Percentiles rank a stretch among this genome's conserved stretches.
Evolutionary conservation across 2,329 filamentous ascomycete species (phyloP).

Genomic region (Stachybotrys chlorohalonatus): DNA sequence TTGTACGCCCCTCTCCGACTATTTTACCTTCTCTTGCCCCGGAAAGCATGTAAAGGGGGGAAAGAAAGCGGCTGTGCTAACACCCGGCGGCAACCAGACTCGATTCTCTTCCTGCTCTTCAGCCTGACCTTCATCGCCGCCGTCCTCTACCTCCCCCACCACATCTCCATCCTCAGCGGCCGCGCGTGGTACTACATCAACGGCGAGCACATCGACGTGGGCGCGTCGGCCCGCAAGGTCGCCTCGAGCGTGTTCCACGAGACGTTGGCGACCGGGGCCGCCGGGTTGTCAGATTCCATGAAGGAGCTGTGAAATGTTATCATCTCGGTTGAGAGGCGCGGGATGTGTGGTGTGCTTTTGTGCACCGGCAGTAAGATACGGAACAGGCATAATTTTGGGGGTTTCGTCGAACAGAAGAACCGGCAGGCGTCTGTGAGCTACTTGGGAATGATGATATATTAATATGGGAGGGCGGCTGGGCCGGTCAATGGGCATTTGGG

Average conservation of each 20-base stretch:
- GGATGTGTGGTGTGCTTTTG: too few species aligned
- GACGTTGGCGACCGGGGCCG: constrained; percentile 13
- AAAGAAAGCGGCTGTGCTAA: neutral
- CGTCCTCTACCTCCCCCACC: constrained; percentile 87
- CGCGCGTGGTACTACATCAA: constrained; percentile 93
- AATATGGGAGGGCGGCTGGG: neutral
- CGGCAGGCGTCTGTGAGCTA: neutral
- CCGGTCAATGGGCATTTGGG: neutral
- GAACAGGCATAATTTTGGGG: neutral
- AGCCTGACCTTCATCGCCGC: constrained; percentile 79
- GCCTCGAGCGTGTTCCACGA: constrained; percentile 19
- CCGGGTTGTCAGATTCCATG: constrained; percentile 14
- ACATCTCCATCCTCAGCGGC: constrained; percentile 71
- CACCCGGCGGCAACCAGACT: constrained; percentile 68
- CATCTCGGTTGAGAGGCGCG: too few species aligned
- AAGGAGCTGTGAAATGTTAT: constrained; percentile 21
- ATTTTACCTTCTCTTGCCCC: neutral
- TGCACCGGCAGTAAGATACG: neutral
- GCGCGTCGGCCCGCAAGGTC: constrained; percentile 19
- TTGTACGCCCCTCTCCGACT: constrained; percentile 51
- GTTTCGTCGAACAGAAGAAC: constrained; percentile 1
- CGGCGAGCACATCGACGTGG: constrained; percentile 59
- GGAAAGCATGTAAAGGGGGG: too few species aligned
- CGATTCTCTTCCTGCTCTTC: constrained; percentile 81
- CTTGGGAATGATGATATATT: neutral